These are phyloP conservation scores for Conoideocrella luteorostrata DNA, from an alignment of 2,329 filamentous ascomycete species.

Conservation along the genomic window DNA sequence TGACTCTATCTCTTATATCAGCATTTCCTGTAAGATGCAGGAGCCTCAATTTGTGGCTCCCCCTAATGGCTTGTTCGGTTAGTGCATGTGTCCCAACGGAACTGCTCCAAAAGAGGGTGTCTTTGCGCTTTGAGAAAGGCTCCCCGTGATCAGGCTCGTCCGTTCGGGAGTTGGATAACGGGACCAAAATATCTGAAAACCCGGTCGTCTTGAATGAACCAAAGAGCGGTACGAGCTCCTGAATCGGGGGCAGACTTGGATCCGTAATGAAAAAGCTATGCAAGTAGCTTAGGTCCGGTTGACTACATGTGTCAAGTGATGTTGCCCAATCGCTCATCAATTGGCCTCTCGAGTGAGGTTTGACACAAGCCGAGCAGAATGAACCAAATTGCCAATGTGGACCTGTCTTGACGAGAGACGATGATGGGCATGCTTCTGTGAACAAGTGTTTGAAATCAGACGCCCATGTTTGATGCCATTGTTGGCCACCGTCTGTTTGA, in stretches of 20 bases:
- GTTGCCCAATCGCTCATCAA: slow-evolving; percentile 61
- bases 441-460: slow-evolving; percentile 35
- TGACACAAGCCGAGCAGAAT: slow-evolving; percentile 58
- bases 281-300: slow-evolving; percentile 67
- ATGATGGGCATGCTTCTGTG: slow-evolving; percentile 52
- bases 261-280: slow-evolving; percentile 68
- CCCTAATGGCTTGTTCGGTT: slow-evolving; percentile 50
- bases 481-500: neutral
- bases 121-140: slow-evolving; percentile 55
- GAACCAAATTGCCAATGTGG: slow-evolving; percentile 57
- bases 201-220: slow-evolving; percentile 65
- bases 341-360: slow-evolving; percentile 58
- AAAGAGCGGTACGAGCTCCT: slow-evolving; percentile 66
- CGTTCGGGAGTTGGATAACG: slow-evolving; percentile 39
- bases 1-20: slow-evolving; percentile 39
- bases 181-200: slow-evolving; percentile 73
- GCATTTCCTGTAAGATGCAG: slow-evolving; percentile 62
- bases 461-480: slow-evolving; percentile 8
- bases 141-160: slow-evolving; percentile 37
- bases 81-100: slow-evolving; percentile 50
- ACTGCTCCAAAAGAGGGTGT: slow-evolving; percentile 70
- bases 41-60: slow-evolving; percentile 64
- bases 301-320: slow-evolving; percentile 64
- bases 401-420: slow-evolving; percentile 51
- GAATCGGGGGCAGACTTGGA: slow-evolving; percentile 53